These are phyloP conservation scores for Phialophora chinensis DNA, from an alignment of 2,329 filamentous ascomycete genomes.

Conservation along the genomic window DNA sequence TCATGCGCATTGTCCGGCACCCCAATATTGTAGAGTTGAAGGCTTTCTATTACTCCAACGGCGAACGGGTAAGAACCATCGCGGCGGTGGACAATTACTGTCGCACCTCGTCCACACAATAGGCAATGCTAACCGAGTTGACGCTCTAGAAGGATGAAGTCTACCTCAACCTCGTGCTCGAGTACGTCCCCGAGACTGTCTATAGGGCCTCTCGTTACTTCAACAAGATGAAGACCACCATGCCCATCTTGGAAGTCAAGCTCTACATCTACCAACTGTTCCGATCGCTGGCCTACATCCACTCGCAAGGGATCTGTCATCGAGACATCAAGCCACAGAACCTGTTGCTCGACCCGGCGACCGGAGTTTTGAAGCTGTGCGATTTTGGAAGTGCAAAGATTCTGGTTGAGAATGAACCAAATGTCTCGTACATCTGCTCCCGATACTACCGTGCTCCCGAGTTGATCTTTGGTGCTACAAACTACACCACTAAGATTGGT, in stretches of 20 bases:
- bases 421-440: slow-evolving; percentile 99
- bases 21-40: slow-evolving; percentile 99
- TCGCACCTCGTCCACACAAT: background rate
- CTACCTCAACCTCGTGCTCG: slow-evolving; percentile 96
- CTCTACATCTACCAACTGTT: slow-evolving; percentile 99
- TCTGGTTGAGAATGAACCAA: slow-evolving; percentile 96
- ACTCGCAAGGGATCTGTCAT: slow-evolving; percentile 98
- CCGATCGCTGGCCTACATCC: slow-evolving; percentile 96
- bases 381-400: slow-evolving; percentile 99
- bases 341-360: slow-evolving; percentile 86
- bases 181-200: slow-evolving; percentile 97
- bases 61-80: slow-evolving; percentile 77
- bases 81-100: slow-evolving; percentile 7
- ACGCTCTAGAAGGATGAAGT: slow-evolving; percentile 86
- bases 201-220: slow-evolving; percentile 98
- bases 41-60: slow-evolving; percentile 99
- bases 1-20: slow-evolving; percentile 98
- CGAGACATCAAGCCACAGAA: slow-evolving; percentile 99
- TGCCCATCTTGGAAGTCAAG: slow-evolving; percentile 98
- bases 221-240: slow-evolving; percentile 99
- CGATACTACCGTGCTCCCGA: slow-evolving; percentile 98
- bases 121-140: background rate
- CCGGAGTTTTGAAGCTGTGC: slow-evolving; percentile 93
- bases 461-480: slow-evolving; percentile 97
- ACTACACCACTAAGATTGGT: slow-evolving; percentile 99